A percentile compares a stretch with the other conserved stretches of the same genome.
phyloP scores from a whole-genome alignment of 768 basidiomycete species.

The Symmetrospora coprosmae region DNA sequence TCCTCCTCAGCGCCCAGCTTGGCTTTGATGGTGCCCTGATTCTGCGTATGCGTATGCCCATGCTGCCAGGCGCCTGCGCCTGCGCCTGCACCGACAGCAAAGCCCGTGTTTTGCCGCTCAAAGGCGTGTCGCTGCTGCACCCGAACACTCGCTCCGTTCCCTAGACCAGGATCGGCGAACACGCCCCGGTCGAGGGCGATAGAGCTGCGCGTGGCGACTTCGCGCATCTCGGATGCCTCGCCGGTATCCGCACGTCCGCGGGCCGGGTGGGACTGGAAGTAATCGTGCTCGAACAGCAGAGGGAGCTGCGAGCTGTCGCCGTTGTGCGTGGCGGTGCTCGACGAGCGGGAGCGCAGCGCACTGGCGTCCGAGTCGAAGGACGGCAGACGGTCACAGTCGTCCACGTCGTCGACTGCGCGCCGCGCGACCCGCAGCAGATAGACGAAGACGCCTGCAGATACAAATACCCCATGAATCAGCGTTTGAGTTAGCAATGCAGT shows the following conservation, averaged over 20 bases:
- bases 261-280: neutral
- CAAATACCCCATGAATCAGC: neutral
- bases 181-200: too few species aligned
- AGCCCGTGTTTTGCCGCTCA: conserved; percentile 2
- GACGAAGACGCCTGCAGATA: conserved; percentile 45
- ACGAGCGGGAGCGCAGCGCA: neutral
- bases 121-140: neutral
- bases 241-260: neutral
- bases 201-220: neutral
- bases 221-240: neutral
- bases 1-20: too few species aligned
- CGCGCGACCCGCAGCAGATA: conserved; percentile 72
- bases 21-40: too few species aligned
- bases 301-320: too few species aligned
- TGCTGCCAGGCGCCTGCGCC: too few species aligned
- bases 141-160: too few species aligned
- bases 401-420: conserved; percentile 44
- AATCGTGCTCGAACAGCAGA: too few species aligned
- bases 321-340: neutral
- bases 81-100: too few species aligned
- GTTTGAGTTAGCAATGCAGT: neutral
- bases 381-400: neutral
- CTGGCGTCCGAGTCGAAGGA: neutral
- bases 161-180: too few species aligned
- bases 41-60: too few species aligned